phyloP scores from a whole-genome alignment of 371 early-diverging fungal species.

The Haplosporangium sp. region DNA sequence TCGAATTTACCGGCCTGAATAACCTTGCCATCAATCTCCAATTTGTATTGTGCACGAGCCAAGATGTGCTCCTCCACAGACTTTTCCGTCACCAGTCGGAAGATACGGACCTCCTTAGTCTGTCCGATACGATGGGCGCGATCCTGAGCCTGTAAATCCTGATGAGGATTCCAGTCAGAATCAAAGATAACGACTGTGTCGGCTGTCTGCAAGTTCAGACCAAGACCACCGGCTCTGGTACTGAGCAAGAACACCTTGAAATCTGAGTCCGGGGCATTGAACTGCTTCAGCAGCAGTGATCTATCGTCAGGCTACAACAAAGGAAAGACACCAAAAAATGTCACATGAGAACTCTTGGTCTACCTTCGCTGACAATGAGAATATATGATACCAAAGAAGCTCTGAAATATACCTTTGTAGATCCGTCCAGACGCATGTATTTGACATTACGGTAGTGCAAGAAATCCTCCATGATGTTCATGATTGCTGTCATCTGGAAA shows the following conservation, averaged over 20 bases:
- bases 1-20: conserved; percentile 99
- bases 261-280: conserved; percentile 87
- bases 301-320: conserved; percentile 81
- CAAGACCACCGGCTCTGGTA: conserved; percentile 99
- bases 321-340: background rate
- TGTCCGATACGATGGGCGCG: conserved; percentile 99
- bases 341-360: background rate
- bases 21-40: conserved; percentile 97
- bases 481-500: conserved; percentile 99
- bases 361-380: no score
- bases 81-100: conserved; percentile 95
- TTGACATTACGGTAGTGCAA: conserved; percentile 79
- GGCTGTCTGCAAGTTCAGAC: conserved; percentile 99
- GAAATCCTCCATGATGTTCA: conserved; percentile 98
- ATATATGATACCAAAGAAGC: no score
- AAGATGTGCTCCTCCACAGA: conserved; percentile 98
- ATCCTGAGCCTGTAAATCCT: conserved; percentile 99
- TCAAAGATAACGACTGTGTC: conserved; percentile 99
- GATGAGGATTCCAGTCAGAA: conserved; percentile 99
- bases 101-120: conserved; percentile 99
- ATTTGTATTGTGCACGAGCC: conserved; percentile 95
- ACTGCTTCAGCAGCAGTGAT: conserved; percentile 82
- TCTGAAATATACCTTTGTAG: conserved; percentile 72
- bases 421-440: conserved; percentile 97
- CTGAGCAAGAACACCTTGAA: conserved; percentile 96